A percentile compares a stretch with the other conserved stretches of the same genome.
phyloP scores from a whole-genome alignment of 2,329 filamentous ascomycete genomes.

The Ceratocystis eucalypticola region DNA sequence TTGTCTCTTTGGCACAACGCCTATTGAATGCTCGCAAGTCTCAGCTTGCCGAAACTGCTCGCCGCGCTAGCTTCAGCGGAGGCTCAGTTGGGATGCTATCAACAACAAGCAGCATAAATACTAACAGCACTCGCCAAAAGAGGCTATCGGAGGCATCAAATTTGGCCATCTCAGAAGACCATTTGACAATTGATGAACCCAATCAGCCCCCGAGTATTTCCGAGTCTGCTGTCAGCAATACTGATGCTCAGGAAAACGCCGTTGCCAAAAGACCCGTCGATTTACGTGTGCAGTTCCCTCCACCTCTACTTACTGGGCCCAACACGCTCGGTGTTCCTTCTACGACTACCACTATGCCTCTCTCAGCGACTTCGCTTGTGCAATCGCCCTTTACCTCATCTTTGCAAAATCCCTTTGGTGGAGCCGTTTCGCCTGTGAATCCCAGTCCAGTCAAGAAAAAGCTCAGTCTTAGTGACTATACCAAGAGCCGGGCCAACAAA shows the following conservation, averaged over 20 bases:
- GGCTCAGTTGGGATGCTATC: neutral
- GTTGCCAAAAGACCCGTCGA: constrained; percentile 30
- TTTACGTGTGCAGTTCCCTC: constrained; percentile 43
- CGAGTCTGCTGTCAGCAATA: neutral
- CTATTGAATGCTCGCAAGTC: constrained; percentile 36
- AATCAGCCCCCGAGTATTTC: neutral
- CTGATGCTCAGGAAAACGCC: neutral
- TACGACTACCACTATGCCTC: constrained; percentile 32
- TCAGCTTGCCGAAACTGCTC: constrained; percentile 26
- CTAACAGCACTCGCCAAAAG: constrained; percentile 5
- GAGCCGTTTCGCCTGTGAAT: constrained; percentile 32
- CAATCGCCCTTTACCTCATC: constrained; percentile 39
- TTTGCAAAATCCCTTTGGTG: constrained; percentile 32
- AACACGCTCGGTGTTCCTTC: constrained; percentile 32
- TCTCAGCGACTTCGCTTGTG: constrained; percentile 32
- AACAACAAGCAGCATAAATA: constrained; percentile 12
- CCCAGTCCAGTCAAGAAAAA: constrained; percentile 55
- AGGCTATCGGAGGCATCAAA: neutral
- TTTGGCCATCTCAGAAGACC: constrained; percentile 4
- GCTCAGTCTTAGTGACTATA: constrained; percentile 52
- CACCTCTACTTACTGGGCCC: constrained; percentile 30
- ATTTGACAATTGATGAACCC: neutral
- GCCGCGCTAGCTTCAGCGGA: constrained; percentile 19
- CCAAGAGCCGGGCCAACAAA: constrained; percentile 45
- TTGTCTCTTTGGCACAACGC: constrained; percentile 41